Evolutionary conservation across 1,284 basidiomycete genomes (phyloP), one percentile per base, ranked within the genome.

Genomic region (Apiotrichum montevideense): DNA sequence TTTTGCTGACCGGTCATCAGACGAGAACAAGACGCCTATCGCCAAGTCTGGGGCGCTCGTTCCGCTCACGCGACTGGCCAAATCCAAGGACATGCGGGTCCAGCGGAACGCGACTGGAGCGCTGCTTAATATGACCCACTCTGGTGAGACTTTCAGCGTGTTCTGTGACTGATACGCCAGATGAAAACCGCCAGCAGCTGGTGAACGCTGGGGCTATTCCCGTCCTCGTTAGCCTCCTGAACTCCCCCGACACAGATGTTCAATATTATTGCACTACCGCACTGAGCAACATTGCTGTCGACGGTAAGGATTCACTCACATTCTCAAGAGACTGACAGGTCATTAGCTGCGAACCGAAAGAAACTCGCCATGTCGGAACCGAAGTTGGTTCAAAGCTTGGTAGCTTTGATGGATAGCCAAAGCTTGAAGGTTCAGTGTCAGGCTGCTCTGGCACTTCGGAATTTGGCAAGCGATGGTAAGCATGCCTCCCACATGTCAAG

Each of bases 191-290:
- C 54, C 95, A 98, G 73, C 95, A 98, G 72, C 87, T 99, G 47
- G 96, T 99, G 67, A 96, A 94, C 66, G 96, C 96, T 33, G 96
- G 96, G 11, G 96, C 96, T 21, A 98, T 98, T 59, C 96, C 96
- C 11, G 96, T 98, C 40, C 85, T 98, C 33, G 96, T 99, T 64
- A 88, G 87, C 69, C 80, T 99, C 41, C 82, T 99, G 56, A 95
- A 94, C 72, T 95, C 91, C n/a, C 85, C 90, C 45, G 95, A 99
- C 74, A 98, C 95, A 21, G 95, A 98, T 74, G 96, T 98, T 2
- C 96, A 99, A 77, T 99, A 99, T 74, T 99, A 99, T 75, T 99
- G 96, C 79, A 99, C 96, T 6, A 99, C 96, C 32, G 96, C 96
- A 0, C 79, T 99, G 62, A 94, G 90, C 74, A 99, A 99, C 76